These are phyloP conservation scores for Calendula officinalis DNA, from an alignment of 129 eudicot species.

Conservation along the genomic window DNA sequence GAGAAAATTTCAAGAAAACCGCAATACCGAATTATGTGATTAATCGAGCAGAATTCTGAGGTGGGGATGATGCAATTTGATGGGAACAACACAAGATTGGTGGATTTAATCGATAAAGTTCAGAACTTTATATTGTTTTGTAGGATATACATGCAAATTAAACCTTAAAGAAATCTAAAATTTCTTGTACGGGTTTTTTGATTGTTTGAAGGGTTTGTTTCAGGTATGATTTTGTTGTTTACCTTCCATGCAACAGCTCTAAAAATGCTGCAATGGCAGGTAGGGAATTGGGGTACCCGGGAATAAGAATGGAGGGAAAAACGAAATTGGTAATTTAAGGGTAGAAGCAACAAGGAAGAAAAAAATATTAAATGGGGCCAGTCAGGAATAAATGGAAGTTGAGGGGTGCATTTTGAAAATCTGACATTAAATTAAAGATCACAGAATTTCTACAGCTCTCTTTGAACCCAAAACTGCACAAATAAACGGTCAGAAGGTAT, in stretches of 20 bases:
- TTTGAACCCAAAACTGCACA: conserved; percentile 1
- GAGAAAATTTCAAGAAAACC: neutral
- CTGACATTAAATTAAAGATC: neutral
- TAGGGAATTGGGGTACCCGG: neutral
- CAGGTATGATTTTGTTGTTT: conserved; percentile 3
- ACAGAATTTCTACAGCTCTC: neutral
- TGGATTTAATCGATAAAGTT: conserved; percentile 6
- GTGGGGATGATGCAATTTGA: conserved; percentile 2
- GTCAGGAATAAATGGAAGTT: conserved; percentile 3
- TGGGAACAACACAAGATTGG: neutral
- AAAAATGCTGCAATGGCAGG: conserved; percentile 9
- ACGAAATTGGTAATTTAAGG: conserved; percentile 1
- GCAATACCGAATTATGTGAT: conserved; percentile 7
- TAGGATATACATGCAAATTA: conserved; percentile 15
- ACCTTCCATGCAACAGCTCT: conserved; percentile 12
- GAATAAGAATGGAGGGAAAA: conserved; percentile 21
- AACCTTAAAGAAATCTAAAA: neutral
- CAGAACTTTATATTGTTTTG: conserved; percentile 4
- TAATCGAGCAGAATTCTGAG: neutral
- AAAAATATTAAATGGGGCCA: neutral
- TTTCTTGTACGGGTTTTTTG: neutral
- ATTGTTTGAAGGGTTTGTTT: conserved; percentile 9
- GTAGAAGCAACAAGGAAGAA: neutral
- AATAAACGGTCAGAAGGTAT: conserved; percentile 33
- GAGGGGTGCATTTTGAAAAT: conserved; percentile 15